Base-by-base conservation (phyloP, 208 protist species). In the Leishmania tarentolae region DNA sequence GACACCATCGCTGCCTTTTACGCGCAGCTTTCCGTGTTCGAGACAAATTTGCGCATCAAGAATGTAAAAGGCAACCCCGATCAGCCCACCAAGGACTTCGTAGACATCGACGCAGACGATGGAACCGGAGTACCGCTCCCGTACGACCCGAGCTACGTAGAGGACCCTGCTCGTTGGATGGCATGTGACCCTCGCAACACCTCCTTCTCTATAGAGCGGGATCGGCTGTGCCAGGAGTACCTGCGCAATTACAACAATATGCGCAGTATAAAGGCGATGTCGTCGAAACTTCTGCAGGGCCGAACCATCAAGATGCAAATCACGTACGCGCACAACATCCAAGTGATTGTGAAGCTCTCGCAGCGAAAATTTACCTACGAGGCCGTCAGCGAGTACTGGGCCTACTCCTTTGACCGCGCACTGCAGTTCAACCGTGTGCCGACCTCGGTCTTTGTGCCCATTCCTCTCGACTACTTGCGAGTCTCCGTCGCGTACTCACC, bases 241-340 rank as follows among this genome's bases (percentile, higher is more conserved):
- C 79, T 97, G 72, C 47, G 82, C 35, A 91, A 97, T 65, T 47
- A 88, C 4, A 89, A 94, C 71, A 97, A 97, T 85, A 91, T 97
- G 85, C 90, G 92, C 53, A 88, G 77, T 78, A 94, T 97, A 46
- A 91, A 91, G 76, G 87, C 93, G 21, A 92, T 97, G 90, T 81
- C 91, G 21, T 90, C 89, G 19, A 82, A 76, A 7, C 88, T 95
- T 6, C 72, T 92, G 61, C 79, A 92, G 50, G 93, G 91, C 0
- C 86, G 93, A 31, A 97, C 93, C 1, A 97, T 97, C 74, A 97
- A 97, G 83, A 88, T 95, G 78, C 86, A 88, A 50, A 59, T 97
- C 31, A 81, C 53, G 50, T 97, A 97, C 74, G 91, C 90, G 21
- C 93, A 97, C 80, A 85, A 89, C 80, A 88, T 97, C 75, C 82